Conservation (phyloP, 2,329 filamentous ascomycete species). For the Exophiala calicioides region DNA sequence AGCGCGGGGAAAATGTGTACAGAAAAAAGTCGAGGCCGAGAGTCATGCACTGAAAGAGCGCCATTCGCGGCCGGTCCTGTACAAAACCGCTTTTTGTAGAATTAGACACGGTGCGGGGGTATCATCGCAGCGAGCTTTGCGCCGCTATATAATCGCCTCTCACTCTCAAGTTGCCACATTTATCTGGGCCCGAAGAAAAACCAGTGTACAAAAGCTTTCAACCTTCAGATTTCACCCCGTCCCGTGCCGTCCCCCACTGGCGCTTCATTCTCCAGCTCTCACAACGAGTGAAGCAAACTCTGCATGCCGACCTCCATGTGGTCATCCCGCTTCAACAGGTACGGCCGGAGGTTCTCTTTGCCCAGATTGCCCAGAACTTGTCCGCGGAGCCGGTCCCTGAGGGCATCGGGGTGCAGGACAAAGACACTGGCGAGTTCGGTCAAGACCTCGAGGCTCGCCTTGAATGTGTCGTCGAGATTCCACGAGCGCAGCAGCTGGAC, state of each 20-base stretch:
- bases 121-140: constrained; percentile 1
- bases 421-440: constrained; percentile 94
- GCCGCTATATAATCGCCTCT: too few relatives aligned
- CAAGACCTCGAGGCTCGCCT: constrained; percentile 75
- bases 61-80: background rate
- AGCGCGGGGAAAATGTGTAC: too few relatives aligned
- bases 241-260: background rate
- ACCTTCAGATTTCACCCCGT: background rate
- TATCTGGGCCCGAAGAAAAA: too few relatives aligned
- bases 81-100: background rate
- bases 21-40: background rate
- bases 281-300: constrained; percentile 71
- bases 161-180: too few relatives aligned
- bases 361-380: constrained; percentile 38
- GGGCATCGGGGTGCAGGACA: constrained; percentile 81
- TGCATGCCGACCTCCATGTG: constrained; percentile 78
- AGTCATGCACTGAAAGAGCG: background rate
- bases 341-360: constrained; percentile 75
- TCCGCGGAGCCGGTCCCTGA: constrained; percentile 62
- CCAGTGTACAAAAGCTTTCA: background rate
- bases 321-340: constrained; percentile 83
- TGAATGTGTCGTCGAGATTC: constrained; percentile 70
- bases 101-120: background rate
- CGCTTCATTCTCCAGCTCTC: constrained; percentile 1
- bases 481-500: constrained; percentile 81